Percentiles rank a stretch among this genome's conserved stretches.
phyloP scores from a whole-genome alignment of 2,329 filamentous ascomycete genomes.

The Meredithiella fracta region DNA sequence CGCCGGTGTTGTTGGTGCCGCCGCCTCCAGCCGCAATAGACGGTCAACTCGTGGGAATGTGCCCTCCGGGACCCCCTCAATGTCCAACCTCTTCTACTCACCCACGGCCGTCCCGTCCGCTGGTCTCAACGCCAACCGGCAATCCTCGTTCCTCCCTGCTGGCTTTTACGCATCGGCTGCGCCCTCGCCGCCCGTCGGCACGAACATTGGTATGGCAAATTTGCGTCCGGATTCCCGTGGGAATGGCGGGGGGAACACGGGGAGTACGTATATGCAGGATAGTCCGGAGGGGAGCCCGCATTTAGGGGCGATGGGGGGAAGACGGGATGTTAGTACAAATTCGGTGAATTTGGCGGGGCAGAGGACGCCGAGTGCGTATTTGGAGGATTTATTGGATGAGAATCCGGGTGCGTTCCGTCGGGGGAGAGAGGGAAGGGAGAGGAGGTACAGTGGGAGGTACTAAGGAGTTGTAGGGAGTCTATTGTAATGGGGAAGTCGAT shows the following conservation, averaged over 20 bases:
- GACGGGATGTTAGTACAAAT: conserved; percentile 42
- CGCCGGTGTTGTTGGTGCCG: conserved; percentile 12
- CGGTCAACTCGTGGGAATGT: conserved; percentile 36
- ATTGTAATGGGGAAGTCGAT: neutral
- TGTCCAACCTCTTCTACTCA: conserved; percentile 78
- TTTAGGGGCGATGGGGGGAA: conserved; percentile 23
- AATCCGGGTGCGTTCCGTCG: conserved; percentile 37
- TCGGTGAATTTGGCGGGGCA: conserved; percentile 45
- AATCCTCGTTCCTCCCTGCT: conserved; percentile 69
- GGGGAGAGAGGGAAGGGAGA: conserved; percentile 9
- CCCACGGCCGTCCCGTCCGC: conserved; percentile 65
- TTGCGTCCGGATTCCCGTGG: conserved; percentile 42
- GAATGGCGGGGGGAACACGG: conserved; percentile 29
- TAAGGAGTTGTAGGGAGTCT: neutral
- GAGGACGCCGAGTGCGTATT: conserved; percentile 73
- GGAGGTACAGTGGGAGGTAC: conserved; percentile 2
- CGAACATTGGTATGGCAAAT: conserved; percentile 44
- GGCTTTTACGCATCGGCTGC: conserved; percentile 73
- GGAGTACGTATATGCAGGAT: conserved; percentile 22
- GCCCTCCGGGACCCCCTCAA: conserved; percentile 41
- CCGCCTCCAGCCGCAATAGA: conserved; percentile 31
- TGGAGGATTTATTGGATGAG: conserved; percentile 78
- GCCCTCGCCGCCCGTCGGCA: conserved; percentile 30
- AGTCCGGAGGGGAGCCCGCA: conserved; percentile 51
- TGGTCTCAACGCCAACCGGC: conserved; percentile 44